Base-by-base conservation (phyloP, 23 red algal genomes). In the Gracilaria gracilis region DNA sequence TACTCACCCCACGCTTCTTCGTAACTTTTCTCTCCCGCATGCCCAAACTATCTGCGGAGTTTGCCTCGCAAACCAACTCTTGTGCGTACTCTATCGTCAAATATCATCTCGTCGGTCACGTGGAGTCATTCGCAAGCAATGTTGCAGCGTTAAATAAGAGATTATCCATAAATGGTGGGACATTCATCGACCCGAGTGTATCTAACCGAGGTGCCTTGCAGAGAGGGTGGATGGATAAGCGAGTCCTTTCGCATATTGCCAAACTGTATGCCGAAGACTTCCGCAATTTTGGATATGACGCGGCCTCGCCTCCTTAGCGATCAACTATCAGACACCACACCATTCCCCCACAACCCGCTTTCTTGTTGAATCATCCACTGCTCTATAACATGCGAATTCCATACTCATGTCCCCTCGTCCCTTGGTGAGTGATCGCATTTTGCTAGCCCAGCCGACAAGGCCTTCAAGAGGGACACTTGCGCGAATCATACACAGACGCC, bases 391-490 rank as follows among this genome's bases (percentile, higher is more conserved):
- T 20, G 40, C 20, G 54, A 93, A 93, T 39, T 76, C 51, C 36
- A 78, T 77, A 15, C 32, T 65, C 48, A 93, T 76, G 33, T 86
- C 90, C 24, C 90, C 90, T 31, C 72, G 62, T 39, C 90, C 90
- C 67, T 77, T 86, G 33, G 90, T 86, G 28, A 93, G 31, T 11
- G 95, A 93, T 32, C 96, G 92, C 71, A 98, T 75, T 78, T 71
- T 79, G 34, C 50, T 95, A 7, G 96, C 90, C 74, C 91, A 98
- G 48, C 92, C 96, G 0, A 98, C 62, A 11, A 98, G 66, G 0
- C 96, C 93, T 57, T 86, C 93, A 16, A 98, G 50, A 0, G 96
- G 96, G 34, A 98, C 96, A 14, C 64, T 90, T 14, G 96, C 92
- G 37, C 57, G 61, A 62, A 98, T 78, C 0, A 88, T 28, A 44